A percentile compares a stretch with the other conserved stretches of the same genome.
phyloP scores from a whole-genome alignment of 257 asterid genomes.

The Fraxinus americana region DNA sequence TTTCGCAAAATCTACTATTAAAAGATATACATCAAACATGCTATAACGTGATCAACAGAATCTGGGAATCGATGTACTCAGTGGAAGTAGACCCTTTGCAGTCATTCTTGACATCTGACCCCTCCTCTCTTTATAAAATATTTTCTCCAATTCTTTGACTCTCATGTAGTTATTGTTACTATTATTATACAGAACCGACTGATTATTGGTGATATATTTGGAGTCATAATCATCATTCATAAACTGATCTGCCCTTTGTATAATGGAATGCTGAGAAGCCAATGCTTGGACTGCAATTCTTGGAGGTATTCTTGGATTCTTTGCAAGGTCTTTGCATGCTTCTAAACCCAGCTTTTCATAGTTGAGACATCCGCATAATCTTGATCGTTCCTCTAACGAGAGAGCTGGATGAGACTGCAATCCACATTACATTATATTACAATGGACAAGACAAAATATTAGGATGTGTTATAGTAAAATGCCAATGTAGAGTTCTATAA shows the following conservation, averaged over 20 bases:
- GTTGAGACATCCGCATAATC: conserved; percentile 76
- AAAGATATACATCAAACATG: no score
- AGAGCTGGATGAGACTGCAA: conserved; percentile 78
- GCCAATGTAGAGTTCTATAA: no score
- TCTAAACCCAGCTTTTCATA: conserved; percentile 78
- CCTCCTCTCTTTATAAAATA: not conserved
- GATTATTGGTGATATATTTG: conserved; percentile 14
- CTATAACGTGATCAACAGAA: not conserved
- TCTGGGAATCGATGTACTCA: not conserved
- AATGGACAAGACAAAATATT: not conserved
- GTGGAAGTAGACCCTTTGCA: not conserved
- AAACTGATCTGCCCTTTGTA: not conserved
- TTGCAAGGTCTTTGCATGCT: conserved; percentile 78
- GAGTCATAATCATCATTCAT: not conserved
- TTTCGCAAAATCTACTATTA: no score
- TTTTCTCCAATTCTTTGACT: not conserved
- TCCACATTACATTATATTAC: not conserved
- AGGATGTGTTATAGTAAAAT: no score
- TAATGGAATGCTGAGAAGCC: conserved; percentile 49
- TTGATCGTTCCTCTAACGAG: conserved; percentile 69
- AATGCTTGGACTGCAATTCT: conserved; percentile 67
- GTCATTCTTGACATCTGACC: not conserved
- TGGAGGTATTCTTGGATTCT: conserved; percentile 79
- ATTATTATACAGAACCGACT: conserved; percentile 41
- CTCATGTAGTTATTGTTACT: not conserved